Conservation (phyloP, 306 rosid genomes). For the Prosopis cineraria region DNA sequence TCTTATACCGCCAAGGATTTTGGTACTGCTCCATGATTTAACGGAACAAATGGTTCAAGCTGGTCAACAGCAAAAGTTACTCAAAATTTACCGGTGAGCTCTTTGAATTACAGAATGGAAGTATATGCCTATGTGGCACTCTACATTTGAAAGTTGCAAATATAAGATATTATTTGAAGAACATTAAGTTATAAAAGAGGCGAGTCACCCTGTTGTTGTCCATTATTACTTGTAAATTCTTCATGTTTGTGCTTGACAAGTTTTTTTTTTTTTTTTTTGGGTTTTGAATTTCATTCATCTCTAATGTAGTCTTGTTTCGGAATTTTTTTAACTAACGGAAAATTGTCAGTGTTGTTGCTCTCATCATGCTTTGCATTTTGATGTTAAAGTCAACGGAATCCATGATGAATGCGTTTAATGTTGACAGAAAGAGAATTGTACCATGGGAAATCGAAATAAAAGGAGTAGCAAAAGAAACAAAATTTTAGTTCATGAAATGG, state of each 20-base stretch:
- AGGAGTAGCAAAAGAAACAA: background rate
- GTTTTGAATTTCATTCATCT: background rate
- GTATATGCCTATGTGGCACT: background rate
- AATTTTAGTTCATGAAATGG: background rate
- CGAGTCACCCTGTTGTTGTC: background rate
- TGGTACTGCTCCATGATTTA: constrained; percentile 85
- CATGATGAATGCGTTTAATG: background rate
- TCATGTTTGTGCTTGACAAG: background rate
- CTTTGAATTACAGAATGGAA: constrained; percentile 22
- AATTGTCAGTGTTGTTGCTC: background rate
- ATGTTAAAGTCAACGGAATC: background rate
- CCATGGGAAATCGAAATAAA: background rate
- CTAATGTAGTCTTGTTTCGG: background rate
- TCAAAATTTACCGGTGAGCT: constrained; percentile 70
- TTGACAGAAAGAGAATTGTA: background rate
- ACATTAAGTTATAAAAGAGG: background rate
- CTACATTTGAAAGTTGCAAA: background rate
- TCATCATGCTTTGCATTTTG: background rate
- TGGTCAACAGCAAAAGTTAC: constrained; percentile 76
- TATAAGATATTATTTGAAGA: background rate
- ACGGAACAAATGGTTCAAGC: constrained; percentile 95
- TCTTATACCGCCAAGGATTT: constrained; percentile 79
- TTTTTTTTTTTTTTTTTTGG: background rate
- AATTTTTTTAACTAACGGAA: background rate
- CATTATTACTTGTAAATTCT: background rate